phyloP scores from a whole-genome alignment of 306 rosid species.

The Adenanthera pavonina region DNA sequence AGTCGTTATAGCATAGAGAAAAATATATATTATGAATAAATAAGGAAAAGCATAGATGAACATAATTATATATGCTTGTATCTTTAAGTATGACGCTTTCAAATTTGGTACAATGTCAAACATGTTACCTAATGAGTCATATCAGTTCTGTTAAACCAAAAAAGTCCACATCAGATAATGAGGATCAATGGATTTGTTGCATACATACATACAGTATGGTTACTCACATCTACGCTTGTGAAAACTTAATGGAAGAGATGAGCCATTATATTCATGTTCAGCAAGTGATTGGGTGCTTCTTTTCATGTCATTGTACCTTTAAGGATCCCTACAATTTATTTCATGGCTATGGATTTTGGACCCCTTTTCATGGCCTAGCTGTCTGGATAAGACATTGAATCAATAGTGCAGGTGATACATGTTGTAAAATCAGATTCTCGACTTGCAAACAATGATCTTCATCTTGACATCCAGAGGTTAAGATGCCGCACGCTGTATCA shows the following conservation, averaged over 20 bases:
- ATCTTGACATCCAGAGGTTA: slow-evolving; percentile 84
- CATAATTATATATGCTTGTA: neutral
- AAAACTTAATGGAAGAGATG: slow-evolving; percentile 29
- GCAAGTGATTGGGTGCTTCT: slow-evolving; percentile 20
- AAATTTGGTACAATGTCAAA: slow-evolving; percentile 1
- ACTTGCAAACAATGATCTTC: slow-evolving; percentile 90
- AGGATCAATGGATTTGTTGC: slow-evolving; percentile 10
- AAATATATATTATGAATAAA: neutral
- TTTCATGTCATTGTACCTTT: slow-evolving; percentile 34
- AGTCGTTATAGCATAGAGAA: neutral
- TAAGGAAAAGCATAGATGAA: slow-evolving; percentile 11
- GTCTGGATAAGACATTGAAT: slow-evolving; percentile 38
- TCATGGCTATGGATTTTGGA: slow-evolving; percentile 10
- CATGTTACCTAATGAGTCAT: slow-evolving; percentile 11
- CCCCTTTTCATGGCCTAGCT: slow-evolving; percentile 9
- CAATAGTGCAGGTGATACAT: slow-evolving; percentile 74
- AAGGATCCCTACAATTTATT: slow-evolving; percentile 14
- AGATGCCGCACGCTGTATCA: slow-evolving; percentile 90
- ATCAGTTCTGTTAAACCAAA: neutral
- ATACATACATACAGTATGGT: neutral
- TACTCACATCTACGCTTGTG: neutral
- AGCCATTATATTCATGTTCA: slow-evolving; percentile 14
- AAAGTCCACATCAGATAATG: slow-evolving; percentile 19
- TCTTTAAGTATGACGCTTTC: slow-evolving; percentile 1
- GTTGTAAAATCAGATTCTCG: slow-evolving; percentile 95